A percentile compares a stretch with the other conserved stretches of the same genome.
phyloP scores from a whole-genome alignment of 108 stramenopile species.

The Cyclotella choctawhatcheeana region DNA sequence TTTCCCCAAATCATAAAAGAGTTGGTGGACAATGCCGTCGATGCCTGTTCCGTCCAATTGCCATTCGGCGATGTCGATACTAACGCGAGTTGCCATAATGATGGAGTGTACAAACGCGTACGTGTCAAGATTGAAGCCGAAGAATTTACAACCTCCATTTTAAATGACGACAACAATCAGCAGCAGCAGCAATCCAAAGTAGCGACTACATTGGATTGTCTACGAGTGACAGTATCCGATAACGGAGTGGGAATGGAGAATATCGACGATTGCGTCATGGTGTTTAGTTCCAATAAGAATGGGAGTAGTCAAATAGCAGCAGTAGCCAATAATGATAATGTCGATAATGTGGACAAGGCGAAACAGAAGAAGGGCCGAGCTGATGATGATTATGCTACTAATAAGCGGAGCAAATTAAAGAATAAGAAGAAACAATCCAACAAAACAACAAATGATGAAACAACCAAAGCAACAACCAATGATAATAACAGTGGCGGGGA shows the following conservation, averaged over 20 bases:
- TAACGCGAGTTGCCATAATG: background rate
- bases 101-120: conserved; percentile 9
- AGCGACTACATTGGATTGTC: conserved; percentile 48
- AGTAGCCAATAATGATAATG: no score
- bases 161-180: background rate
- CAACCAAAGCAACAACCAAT: background rate
- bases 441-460: background rate
- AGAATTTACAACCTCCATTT: conserved; percentile 1
- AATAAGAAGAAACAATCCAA: background rate
- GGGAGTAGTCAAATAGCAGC: conserved; percentile 1
- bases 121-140: conserved; percentile 11
- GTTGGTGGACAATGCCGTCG: conserved; percentile 90
- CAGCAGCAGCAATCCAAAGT: no score
- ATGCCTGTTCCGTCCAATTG: conserved; percentile 63
- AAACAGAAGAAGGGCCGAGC: background rate
- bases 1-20: conserved; percentile 91
- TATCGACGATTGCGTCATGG: conserved; percentile 82
- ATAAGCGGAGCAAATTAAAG: background rate
- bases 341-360: no score
- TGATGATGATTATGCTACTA: no score
- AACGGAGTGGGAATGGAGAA: conserved; percentile 86
- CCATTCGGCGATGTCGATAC: background rate
- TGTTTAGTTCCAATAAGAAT: conserved; percentile 77
- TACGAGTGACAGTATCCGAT: conserved; percentile 75
- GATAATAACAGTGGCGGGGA: background rate